phyloP scores from a whole-genome alignment of 371 early-diverging fungal species.

The Rhizopus microsporus region DNA sequence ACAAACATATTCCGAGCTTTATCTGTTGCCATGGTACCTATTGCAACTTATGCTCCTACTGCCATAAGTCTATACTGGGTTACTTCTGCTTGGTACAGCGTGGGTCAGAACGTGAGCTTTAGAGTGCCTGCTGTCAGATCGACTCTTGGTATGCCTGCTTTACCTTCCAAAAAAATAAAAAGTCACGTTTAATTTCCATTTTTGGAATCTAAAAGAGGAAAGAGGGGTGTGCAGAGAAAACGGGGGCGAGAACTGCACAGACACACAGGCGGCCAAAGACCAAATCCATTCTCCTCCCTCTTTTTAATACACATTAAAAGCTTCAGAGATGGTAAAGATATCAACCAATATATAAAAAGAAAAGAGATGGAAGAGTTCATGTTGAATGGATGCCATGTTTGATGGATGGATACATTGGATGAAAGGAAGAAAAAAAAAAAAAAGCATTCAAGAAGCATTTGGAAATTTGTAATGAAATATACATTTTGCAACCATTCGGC shows the following conservation, averaged over 20 bases:
- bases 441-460: neutral
- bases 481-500: neutral
- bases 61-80: slow-evolving; percentile 67
- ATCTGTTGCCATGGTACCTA: slow-evolving; percentile 65
- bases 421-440: slow-evolving; percentile 13
- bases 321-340: slow-evolving; percentile 23
- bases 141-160: slow-evolving; percentile 23
- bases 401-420: slow-evolving; percentile 1
- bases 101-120: slow-evolving; percentile 59
- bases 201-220: neutral
- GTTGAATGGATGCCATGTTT: neutral
- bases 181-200: neutral
- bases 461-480: neutral
- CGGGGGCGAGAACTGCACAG: neutral
- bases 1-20: slow-evolving; percentile 60
- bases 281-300: neutral
- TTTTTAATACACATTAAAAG: slow-evolving; percentile 15
- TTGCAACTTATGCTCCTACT: slow-evolving; percentile 74
- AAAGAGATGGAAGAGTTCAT: neutral
- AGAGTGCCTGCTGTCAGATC: slow-evolving; percentile 40
- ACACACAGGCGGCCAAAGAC: neutral
- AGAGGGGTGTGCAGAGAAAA: neutral
- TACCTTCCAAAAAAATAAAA: neutral
- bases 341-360: neutral
- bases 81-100: slow-evolving; percentile 63